Evolutionary conservation across 2,329 filamentous ascomycete species (phyloP), one percentile per base, ranked within the genome.

Genomic region (Plectosphaerella plurivora): DNA sequence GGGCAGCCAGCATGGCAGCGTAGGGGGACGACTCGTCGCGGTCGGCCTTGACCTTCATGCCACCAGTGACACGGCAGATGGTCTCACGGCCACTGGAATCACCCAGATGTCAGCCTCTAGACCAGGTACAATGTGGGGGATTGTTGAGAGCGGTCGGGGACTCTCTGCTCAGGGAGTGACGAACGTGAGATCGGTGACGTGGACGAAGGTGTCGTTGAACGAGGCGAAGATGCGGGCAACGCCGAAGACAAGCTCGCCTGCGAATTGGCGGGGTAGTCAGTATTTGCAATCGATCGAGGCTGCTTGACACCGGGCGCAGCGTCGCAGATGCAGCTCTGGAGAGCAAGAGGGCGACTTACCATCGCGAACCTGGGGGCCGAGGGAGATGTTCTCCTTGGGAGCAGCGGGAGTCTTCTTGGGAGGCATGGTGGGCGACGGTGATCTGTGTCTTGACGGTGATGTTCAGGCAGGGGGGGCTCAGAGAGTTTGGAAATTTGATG

Each of bases 1-100:
- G 94, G 64, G 94, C 94, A 79, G 94, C 94, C 89, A 99, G 92
- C 94, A 99, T 99, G 80, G 94, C 94, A 71, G 94, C 94, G 85
- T 99, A 99, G 69, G 94, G 94, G 65, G 94, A 97, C 70, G 93
- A 97, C 84, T 99, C 94, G 82, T 99, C 94, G 85, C 94, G 93
- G 74, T 99, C 92, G 78, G 92, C 92, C 89, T 99, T 99, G 86
- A 99, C 94, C 86, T 99, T 99, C 94, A 99, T 99, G 74, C 95
- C 95, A 82, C 95, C 94, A 70, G 95, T 99, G 67, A 99, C 93
- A 90, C 94, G 92, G 86, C 86, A 90, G 83, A 99, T 97, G 81
- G 95, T 99, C 89, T 99, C 94, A 80, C 94, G 94, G 81, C 94
- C 94, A 81, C 90, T 95, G 82, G 75, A 83, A 84, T 83, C 79